Evolutionary conservation across 805 yeast genomes (phyloP).

Genomic region (Wickerhamiella hasegawae): DNA sequence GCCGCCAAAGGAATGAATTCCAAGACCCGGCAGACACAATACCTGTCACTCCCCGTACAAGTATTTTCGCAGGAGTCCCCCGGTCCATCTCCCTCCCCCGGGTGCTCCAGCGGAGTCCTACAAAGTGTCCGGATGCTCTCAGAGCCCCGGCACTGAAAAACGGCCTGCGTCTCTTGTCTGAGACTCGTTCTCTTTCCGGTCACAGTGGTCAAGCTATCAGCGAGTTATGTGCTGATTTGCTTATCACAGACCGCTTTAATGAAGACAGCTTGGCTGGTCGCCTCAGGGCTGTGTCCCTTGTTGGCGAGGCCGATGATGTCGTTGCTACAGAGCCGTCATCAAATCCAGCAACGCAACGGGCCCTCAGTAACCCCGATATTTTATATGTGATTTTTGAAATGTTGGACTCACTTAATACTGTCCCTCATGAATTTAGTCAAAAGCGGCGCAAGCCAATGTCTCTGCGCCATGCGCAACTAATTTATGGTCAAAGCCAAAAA

Average conservation of each 20-base stretch:
- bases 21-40: background rate
- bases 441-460: slow-evolving; percentile 54
- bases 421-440: slow-evolving; percentile 50
- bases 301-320: background rate
- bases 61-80: background rate
- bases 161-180: slow-evolving; percentile 3
- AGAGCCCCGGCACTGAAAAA: background rate
- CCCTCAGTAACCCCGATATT: slow-evolving; percentile 67
- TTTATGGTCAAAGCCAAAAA: slow-evolving; percentile 37
- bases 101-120: background rate
- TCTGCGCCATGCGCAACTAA: slow-evolving; percentile 48
- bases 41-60: background rate
- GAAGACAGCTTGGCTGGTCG: background rate
- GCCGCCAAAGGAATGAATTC: background rate
- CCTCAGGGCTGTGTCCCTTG: background rate
- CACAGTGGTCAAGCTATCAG: slow-evolving; percentile 2
- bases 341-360: slow-evolving; percentile 21
- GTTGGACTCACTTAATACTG: slow-evolving; percentile 38
- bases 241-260: slow-evolving; percentile 1
- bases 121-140: background rate
- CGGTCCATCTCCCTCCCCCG: background rate
- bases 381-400: slow-evolving; percentile 40
- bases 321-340: background rate
- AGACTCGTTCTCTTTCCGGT: background rate
- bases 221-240: slow-evolving; percentile 8